Evolutionary conservation across 345 rosid species (phyloP), one percentile per base, ranked within the genome.

Genomic region (Salix purpurea): DNA sequence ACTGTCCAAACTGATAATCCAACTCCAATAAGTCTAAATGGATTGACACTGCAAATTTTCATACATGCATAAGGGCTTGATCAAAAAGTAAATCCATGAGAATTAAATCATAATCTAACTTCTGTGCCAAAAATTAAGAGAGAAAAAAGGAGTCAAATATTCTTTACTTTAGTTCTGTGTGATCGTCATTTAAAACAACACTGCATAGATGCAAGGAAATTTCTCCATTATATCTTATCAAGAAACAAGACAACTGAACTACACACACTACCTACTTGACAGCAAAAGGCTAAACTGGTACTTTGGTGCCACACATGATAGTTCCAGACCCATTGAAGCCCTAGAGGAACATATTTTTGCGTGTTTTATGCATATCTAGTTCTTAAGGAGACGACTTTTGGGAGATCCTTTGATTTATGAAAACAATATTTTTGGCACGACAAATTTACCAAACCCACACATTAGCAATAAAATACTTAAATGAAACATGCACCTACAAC

Each of bases 1-100:
- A 86, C 12, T 48, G 97, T 93, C 98, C 99, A 95, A 71, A 93
- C 90, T 2, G 94, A 85, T 73, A 93, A 87, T 67, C 99, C 99
- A 75, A 90, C 87, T 80, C 98, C 99, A 50, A 95, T 93, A 74
- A 95, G 98, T 85, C 97, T 88, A 85, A 95, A 95, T 48, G 98
- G 99, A 74, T 90, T 95, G 67, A 83, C 72, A 30, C 99, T 95
- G 97, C 87, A 88, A 80, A 34, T 61, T 70, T 71, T 56, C 34
- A 76, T 40, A 66, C 18, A 76, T n/a, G 44, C 26, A 73, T 74
- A 73, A 78, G 83, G 73, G 56, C 50, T 74, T 37, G 50, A 13
- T 18, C n/a, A 24, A 79, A 18, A 19, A n/a, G 24, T 70, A 56
- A 9, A 54, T 23, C 58, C 18, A 66, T 5, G 60, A 30, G 11